Evolutionary conservation across 345 rosid genomes (phyloP), one percentile per base, ranked within the genome.

Genomic region (Ceriops zippeliana): DNA sequence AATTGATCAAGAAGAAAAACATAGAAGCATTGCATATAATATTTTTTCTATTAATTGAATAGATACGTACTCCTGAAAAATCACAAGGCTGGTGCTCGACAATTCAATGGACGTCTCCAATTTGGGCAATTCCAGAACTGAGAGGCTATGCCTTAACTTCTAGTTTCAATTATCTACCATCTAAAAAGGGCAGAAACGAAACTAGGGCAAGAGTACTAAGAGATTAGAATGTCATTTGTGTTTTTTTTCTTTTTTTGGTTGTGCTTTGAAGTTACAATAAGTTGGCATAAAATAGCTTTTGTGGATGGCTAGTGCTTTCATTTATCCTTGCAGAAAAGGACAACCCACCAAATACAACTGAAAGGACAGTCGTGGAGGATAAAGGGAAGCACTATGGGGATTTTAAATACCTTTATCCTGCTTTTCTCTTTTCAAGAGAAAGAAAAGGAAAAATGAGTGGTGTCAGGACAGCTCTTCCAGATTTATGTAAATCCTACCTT

Each of bases 321-420:
- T 62, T 76, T 71, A 79, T 72, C 78, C 81, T 57, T 67, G 51
- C 67, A 31, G 87, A 84, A 82, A 84, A 79, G 32, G 87, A 81
- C 82, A 61, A 70, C 66, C 67, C 75, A 82, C 84, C 86, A 74
- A 81, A 76, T 72, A 62, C 85, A 77, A 68, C 69, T 76, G 77
- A 70, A 53, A 68, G 47, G 85, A 81, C 84, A 51, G 17, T 74
- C 77, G 84, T 83, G 85, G 87, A 69, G 83, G 76, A 75, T 75
- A 83, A 83, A 85, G 84, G 53, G 66, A 34, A 66, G 32, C 69
- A 63, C 75, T 57, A 37, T 67, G 22, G 35, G 34, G 22, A 52
- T 67, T 65, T 52, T 31, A 20, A 58, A 49, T 67, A 62, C 16
- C 11, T 22, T 60, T 67, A 51, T 73, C 34, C 9, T 54, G 28